Evolutionary conservation across 2,329 filamentous ascomycete genomes (phyloP), one percentile per base, ranked within the genome.

Genomic region (Diaporthe helianthi): DNA sequence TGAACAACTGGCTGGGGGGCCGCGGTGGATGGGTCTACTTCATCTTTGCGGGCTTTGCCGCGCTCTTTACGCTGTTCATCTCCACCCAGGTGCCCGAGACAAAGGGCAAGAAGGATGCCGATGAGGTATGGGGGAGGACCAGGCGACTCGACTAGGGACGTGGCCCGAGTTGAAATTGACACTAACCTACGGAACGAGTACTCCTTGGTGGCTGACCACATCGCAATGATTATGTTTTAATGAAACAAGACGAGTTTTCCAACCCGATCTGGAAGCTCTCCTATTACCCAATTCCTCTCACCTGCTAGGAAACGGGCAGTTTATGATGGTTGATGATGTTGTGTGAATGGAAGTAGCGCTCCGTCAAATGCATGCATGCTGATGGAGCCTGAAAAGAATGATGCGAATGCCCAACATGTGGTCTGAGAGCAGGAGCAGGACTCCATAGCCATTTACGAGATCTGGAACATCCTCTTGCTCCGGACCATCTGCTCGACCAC

Each of bases 71-170:
- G 1, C 71, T 86, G 0, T 97, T 98, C 78, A 90, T 98, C 29
- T 83, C 83, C 10, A 87, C 84, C 81, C 88, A 83, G 55, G 93
- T 98, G 22, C 95, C 95, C 0, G 95, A 98, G 82, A 97, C 94
- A 0, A 93, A 90, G 76, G 94, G 93, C 2, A 97, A 93, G 85
- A 89, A 87, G 76, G 90, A 91, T 76, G 89, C 87, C 0, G 93
- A 97, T 75, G 94, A 97, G 77, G 94, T 97, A n/a, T 98, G 94
- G 94, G 93, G 92, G 1, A 84, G 93, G 69, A 83, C 83, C 51
- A 82, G 86, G 69, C 83, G 85, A 3, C 75, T 85, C 61, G 86
- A 88, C 72, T 89, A 75, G 26, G 29, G 24, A 47, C 13, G 36
- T 26, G 38, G 6, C 24, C 5, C 31, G 24, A 7, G 8, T 24